phyloP scores from a whole-genome alignment of 371 early-diverging fungal species.

The Circinella minor region DNA sequence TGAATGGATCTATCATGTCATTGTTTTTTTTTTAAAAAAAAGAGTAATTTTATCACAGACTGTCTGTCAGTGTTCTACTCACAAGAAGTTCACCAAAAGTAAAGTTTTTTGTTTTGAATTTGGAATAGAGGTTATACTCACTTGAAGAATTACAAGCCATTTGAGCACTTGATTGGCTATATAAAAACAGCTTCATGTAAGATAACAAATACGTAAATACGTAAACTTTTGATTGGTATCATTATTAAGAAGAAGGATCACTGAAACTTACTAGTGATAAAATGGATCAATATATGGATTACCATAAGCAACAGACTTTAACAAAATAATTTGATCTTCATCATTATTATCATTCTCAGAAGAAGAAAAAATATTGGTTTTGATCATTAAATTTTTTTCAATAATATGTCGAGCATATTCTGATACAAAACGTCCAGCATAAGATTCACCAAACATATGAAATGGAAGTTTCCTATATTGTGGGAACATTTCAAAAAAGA shows the following conservation, averaged over 20 bases:
- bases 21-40: too few relatives aligned
- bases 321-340: slow-evolving; percentile 17
- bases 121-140: slow-evolving; percentile 15
- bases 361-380: neutral
- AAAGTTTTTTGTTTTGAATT: too few relatives aligned
- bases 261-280: slow-evolving; percentile 28
- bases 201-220: neutral
- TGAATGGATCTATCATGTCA: slow-evolving; percentile 19
- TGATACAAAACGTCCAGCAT: slow-evolving; percentile 78
- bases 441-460: slow-evolving; percentile 74
- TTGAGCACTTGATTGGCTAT: slow-evolving; percentile 17
- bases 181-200: neutral
- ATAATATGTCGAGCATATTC: slow-evolving; percentile 58
- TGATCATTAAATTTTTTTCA: slow-evolving; percentile 22
- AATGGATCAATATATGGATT: slow-evolving; percentile 36
- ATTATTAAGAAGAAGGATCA: too few relatives aligned
- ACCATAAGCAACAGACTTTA: slow-evolving; percentile 33
- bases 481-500: slow-evolving; percentile 74
- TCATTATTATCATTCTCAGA: neutral
- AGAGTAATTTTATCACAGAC: too few relatives aligned
- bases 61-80: too few relatives aligned
- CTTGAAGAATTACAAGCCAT: slow-evolving; percentile 38
- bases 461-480: slow-evolving; percentile 32
- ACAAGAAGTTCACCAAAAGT: too few relatives aligned
- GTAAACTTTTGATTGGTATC: too few relatives aligned